Evolutionary conservation across 148 eudicot genomes (phyloP).

Genomic region (Vaccinium macrocarpon): DNA sequence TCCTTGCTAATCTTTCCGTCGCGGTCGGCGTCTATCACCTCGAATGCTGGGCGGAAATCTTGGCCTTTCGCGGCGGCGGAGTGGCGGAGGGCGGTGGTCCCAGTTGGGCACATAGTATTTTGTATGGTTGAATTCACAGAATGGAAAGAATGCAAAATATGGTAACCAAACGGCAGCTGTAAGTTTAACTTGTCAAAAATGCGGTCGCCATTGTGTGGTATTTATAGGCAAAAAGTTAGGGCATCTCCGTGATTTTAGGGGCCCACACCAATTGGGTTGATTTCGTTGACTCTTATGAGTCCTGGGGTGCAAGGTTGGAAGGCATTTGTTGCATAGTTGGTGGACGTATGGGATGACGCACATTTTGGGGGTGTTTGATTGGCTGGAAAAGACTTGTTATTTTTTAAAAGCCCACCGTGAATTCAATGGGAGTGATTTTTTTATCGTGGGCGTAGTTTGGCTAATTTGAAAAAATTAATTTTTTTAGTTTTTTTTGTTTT

Average conservation of each 20-base stretch:
- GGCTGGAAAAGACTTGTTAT: background rate
- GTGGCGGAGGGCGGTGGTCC: slow-evolving; percentile 23
- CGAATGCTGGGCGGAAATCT: slow-evolving; percentile 57
- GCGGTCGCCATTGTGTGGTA: background rate
- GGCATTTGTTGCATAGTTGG: background rate
- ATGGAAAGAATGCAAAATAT: background rate
- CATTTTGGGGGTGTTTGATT: background rate
- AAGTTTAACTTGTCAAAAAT: no score
- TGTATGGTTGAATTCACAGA: background rate
- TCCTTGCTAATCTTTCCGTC: slow-evolving; percentile 73
- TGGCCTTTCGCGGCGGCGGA: slow-evolving; percentile 9
- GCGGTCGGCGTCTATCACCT: slow-evolving; percentile 62
- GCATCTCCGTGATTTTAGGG: background rate
- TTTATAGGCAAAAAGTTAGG: background rate
- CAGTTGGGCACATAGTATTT: slow-evolving; percentile 53
- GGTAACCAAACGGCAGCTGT: no score
- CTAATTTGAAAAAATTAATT: no score
- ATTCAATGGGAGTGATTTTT: no score
- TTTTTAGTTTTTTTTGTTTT: no score
- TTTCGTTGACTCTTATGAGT: background rate
- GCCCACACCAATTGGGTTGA: no score
- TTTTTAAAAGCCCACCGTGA: background rate
- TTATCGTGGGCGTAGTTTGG: no score
- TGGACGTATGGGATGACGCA: slow-evolving; percentile 7
- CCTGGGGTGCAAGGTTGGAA: background rate